Evolutionary conservation across 495 filamentous ascomycete species (phyloP), one percentile per base, ranked within the genome.

Genomic region (Penicillium macrosclerotiorum): DNA sequence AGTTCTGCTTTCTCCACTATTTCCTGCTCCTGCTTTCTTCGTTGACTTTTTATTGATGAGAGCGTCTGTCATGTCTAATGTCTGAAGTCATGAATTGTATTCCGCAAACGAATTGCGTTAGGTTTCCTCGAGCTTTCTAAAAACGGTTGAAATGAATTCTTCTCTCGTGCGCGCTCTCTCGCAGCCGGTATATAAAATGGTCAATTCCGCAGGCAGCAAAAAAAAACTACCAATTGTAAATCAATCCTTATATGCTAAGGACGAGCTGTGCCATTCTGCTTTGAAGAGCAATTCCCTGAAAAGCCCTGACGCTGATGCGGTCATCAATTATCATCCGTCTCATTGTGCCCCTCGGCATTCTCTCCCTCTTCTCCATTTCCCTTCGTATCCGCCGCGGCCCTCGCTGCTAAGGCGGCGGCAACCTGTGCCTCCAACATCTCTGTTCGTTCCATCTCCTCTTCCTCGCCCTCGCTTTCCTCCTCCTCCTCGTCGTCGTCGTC

Each of bases 381-480:
- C 24, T 17, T 44, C 8, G 23, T 43, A 8, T 48, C 51, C 19
- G 51, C 63, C 24, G 50, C 57, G 32, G 57, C 57, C 36, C 54
- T 59, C 14, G 60, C 60, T n/a, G 50, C 55, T 30, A 51, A 41
- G 8, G 60, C 60, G 20, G 54, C 62, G 27, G 55, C 60, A 45
- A 57, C 60, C 39, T 61, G 51, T 33, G 52, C 57, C 44, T 65
- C 61, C 36, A 57, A 18, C 47, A 69, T 52, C 42, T 62, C 64
- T 31, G 41, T 52, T 19, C 62, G 43, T 47, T 68, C 53, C 32
- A 63, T 59, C 37, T 57, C 65, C 43, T 67, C 61, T 58, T 69
- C 66, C 43, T 69, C 62, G 4, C 68, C 57, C 48, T 71, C 63
- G 55, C 65, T 64, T 44, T 69, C 33, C 31, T 51, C 48, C 12